Evolutionary conservation across 106 monocot genomes (phyloP).

Genomic region (Dactylorhiza incarnata): DNA sequence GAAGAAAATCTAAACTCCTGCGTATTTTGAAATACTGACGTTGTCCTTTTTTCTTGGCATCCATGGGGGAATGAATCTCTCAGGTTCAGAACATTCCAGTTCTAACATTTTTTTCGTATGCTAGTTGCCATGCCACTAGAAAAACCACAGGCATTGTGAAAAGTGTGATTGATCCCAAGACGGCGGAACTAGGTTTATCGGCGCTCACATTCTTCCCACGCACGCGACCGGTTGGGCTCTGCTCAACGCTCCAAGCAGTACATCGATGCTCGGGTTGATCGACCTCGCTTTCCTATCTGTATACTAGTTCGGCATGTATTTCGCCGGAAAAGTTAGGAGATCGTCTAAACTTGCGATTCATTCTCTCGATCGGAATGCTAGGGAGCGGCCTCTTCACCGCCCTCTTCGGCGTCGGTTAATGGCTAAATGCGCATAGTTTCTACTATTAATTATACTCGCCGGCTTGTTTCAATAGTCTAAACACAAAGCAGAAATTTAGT

Average conservation of each 20-base stretch:
- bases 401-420: constrained; percentile 68
- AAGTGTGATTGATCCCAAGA: constrained; percentile 52
- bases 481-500: constrained; percentile 62
- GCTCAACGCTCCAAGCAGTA: constrained; percentile 36
- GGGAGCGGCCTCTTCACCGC: constrained; percentile 66
- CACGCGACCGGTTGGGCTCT: constrained; percentile 53
- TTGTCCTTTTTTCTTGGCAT: constrained; percentile 43
- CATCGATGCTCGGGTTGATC: constrained; percentile 47
- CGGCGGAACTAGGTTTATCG: constrained; percentile 11
- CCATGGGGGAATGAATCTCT: constrained; percentile 13
- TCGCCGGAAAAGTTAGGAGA: constrained; percentile 60
- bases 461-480: constrained; percentile 71
- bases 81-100: constrained; percentile 44
- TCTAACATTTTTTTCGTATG: constrained; percentile 61
- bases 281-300: constrained; percentile 64
- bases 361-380: constrained; percentile 57
- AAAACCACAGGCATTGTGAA: constrained; percentile 81
- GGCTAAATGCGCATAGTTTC: constrained; percentile 54
- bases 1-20: too few species aligned
- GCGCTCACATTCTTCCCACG: not conserved
- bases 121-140: constrained; percentile 64
- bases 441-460: constrained; percentile 57
- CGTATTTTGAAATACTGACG: constrained; percentile 11
- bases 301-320: constrained; percentile 67
- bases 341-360: constrained; percentile 47